phyloP scores from a whole-genome alignment of 208 protist species.

The Leishmania martiniquensis region DNA sequence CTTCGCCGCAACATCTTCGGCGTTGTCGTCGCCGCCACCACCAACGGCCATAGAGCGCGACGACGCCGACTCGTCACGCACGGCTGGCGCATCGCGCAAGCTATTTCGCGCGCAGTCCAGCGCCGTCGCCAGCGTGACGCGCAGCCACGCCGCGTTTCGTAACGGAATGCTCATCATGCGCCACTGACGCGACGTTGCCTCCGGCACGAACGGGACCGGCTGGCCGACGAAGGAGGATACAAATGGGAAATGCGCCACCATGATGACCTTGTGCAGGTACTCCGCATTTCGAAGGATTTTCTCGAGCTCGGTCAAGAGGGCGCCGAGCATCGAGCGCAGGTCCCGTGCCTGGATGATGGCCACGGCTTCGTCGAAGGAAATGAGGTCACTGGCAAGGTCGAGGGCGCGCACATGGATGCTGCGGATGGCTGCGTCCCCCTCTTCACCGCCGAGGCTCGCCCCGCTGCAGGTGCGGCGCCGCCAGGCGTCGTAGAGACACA shows the following conservation, averaged over 20 bases:
- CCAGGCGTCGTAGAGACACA: slow-evolving; percentile 78
- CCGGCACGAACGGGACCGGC: slow-evolving; percentile 47
- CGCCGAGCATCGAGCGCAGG: slow-evolving; percentile 66
- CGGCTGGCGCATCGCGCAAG: not conserved
- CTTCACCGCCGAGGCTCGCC: slow-evolving; percentile 31
- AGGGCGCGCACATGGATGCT: slow-evolving; percentile 59
- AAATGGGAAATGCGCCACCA: slow-evolving; percentile 77
- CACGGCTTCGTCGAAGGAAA: slow-evolving; percentile 76
- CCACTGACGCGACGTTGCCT: slow-evolving; percentile 49
- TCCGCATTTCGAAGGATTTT: slow-evolving; percentile 84
- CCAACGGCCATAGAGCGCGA: not conserved
- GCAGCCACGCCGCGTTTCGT: slow-evolving; percentile 31
- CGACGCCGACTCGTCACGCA: not conserved
- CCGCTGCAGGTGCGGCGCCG: slow-evolving; percentile 46
- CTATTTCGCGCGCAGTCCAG: slow-evolving; percentile 22
- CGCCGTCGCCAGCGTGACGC: slow-evolving; percentile 37
- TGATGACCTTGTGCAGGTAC: slow-evolving; percentile 72
- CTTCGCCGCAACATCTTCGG: slow-evolving; percentile 19
- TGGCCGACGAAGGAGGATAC: slow-evolving; percentile 50
- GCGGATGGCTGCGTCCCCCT: slow-evolving; percentile 54
- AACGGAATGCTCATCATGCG: slow-evolving; percentile 40
- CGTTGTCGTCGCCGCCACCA: not conserved
- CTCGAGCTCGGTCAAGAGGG: slow-evolving; percentile 78
- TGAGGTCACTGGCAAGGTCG: slow-evolving; percentile 55
- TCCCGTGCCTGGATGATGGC: slow-evolving; percentile 64